Percentiles rank a stretch among this genome's conserved stretches.
These are phyloP conservation scores for Neltuma alba DNA, from an alignment of 306 rosid genomes.

Conservation along the genomic window DNA sequence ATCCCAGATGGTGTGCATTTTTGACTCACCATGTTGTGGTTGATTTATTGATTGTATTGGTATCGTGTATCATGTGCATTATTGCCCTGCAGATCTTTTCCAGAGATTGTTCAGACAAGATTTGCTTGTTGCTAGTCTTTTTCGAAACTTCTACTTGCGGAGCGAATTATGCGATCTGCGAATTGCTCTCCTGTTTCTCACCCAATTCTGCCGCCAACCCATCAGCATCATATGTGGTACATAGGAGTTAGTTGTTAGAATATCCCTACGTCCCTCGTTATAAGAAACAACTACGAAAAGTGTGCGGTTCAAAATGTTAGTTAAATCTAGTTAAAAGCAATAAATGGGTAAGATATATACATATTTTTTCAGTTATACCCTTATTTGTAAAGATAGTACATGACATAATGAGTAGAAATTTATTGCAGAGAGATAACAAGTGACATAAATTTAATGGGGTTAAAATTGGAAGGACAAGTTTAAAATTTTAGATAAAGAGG, in stretches of 20 bases:
- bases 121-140: slow-evolving; percentile 94
- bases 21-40: slow-evolving; percentile 3
- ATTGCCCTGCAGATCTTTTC: slow-evolving; percentile 80
- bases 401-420: no score
- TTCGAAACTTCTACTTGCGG: slow-evolving; percentile 95
- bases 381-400: no score
- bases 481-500: no score
- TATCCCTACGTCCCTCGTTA: no score
- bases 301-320: no score
- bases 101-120: slow-evolving; percentile 98
- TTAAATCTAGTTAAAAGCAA: no score
- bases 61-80: slow-evolving; percentile 22
- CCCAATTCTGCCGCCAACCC: slow-evolving; percentile 92
- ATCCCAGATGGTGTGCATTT: slow-evolving; percentile 1
- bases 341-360: no score
- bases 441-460: no score
- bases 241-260: slow-evolving; percentile 34
- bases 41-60: slow-evolving; percentile 25
- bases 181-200: slow-evolving; percentile 96
- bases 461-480: no score
- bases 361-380: no score
- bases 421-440: no score
- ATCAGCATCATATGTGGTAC: slow-evolving; percentile 99
- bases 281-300: no score
- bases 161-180: slow-evolving; percentile 97